Evolutionary conservation across 306 rosid genomes (phyloP).

Genomic region (Herpetospermum pedunculosum): DNA sequence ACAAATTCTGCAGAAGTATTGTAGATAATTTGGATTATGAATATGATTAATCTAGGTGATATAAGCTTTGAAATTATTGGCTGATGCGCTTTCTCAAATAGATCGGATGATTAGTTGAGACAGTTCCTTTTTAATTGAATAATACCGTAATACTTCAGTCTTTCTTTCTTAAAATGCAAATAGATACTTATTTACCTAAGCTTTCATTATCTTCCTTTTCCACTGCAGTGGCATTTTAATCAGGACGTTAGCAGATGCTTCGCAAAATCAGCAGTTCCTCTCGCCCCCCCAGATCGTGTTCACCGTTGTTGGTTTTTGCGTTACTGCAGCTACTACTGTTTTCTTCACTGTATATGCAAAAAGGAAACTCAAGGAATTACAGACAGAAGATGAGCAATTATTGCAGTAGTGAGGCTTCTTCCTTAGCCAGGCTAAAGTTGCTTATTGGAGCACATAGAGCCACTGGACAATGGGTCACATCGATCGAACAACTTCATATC

Average conservation of each 20-base stretch:
- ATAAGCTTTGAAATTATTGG: background rate
- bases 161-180: background rate
- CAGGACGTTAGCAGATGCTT: conserved; percentile 57
- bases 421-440: background rate
- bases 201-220: background rate
- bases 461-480: background rate
- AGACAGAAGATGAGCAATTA: conserved; percentile 20
- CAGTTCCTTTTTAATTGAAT: background rate
- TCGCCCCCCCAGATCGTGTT: conserved; percentile 48
- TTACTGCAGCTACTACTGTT: conserved; percentile 41
- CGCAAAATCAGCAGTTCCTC: conserved; percentile 33
- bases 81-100: background rate
- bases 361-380: conserved; percentile 13
- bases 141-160: background rate
- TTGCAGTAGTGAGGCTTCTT: conserved; percentile 21
- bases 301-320: conserved; percentile 42
- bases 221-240: conserved; percentile 68
- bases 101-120: background rate
- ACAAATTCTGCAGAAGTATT: background rate
- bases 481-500: background rate
- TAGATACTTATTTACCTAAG: background rate
- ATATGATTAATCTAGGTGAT: background rate
- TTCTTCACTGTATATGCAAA: conserved; percentile 39
- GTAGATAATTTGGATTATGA: background rate
- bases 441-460: background rate